These are phyloP conservation scores for Sugiyamaella pinicola DNA, from an alignment of 1,139 yeast genomes.

Conservation along the genomic window DNA sequence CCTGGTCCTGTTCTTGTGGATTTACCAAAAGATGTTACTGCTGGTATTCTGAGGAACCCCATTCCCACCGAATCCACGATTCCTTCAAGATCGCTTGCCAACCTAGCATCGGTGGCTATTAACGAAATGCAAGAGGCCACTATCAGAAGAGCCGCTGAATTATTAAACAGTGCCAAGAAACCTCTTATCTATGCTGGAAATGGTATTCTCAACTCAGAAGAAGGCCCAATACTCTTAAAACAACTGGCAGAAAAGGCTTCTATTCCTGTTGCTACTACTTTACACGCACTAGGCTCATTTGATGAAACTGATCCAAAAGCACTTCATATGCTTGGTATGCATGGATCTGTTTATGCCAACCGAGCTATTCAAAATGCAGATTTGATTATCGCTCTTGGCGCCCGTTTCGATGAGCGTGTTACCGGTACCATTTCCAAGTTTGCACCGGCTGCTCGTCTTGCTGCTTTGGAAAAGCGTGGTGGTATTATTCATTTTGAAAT, in stretches of 20 bases:
- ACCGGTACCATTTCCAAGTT: constrained; percentile 83
- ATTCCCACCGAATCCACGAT: constrained; percentile 84
- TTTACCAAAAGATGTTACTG: constrained; percentile 96
- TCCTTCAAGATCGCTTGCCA: constrained; percentile 77
- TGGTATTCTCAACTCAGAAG: constrained; percentile 77
- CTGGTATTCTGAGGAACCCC: constrained; percentile 80
- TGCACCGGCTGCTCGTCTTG: constrained; percentile 90
- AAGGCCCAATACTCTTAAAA: constrained; percentile 77
- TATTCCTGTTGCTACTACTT: constrained; percentile 94
- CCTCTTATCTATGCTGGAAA: constrained; percentile 93
- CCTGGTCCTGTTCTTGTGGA: constrained; percentile 99
- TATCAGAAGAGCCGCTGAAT: constrained; percentile 71
- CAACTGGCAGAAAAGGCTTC: constrained; percentile 87
- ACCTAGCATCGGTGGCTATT: constrained; percentile 69
- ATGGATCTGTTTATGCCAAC: constrained; percentile 95
- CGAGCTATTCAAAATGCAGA: constrained; percentile 92
- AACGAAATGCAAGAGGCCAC: constrained; percentile 78
- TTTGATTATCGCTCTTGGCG: constrained; percentile 90
- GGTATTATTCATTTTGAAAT: constrained; percentile 97
- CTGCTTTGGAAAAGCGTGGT: constrained; percentile 86
- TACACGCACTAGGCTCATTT: constrained; percentile 92
- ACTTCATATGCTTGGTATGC: constrained; percentile 97
- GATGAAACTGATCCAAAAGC: constrained; percentile 92
- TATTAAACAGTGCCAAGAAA: constrained; percentile 78
- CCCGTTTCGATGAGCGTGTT: constrained; percentile 97